Conservation (phyloP, 2,329 filamentous ascomycete genomes). For the Ophiostoma tasmaniense region DNA sequence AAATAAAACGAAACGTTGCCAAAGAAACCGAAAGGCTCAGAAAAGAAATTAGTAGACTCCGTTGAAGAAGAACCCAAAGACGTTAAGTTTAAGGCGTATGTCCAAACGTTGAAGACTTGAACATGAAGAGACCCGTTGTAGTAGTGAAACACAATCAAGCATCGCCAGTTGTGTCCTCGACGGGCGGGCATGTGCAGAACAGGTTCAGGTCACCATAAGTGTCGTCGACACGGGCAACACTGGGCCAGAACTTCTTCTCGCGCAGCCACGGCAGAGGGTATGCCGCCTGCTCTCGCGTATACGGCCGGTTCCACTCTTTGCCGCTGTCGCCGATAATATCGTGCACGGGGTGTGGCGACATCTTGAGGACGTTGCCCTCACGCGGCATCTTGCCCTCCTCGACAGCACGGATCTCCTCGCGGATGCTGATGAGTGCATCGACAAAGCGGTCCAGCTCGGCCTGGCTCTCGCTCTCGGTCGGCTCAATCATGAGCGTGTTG, state of each 20-base stretch:
- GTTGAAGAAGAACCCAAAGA: slow-evolving; percentile 1
- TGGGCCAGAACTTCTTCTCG: slow-evolving; percentile 98
- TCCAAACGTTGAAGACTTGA: not conserved
- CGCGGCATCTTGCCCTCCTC: slow-evolving; percentile 70
- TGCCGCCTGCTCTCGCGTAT: slow-evolving; percentile 72
- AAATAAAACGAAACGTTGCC: slow-evolving; percentile 4
- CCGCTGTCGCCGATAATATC: slow-evolving; percentile 57
- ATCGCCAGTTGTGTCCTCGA: slow-evolving; percentile 51
- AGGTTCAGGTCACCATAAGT: slow-evolving; percentile 85
- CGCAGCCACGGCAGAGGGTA: slow-evolving; percentile 75
- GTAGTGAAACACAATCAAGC: not conserved
- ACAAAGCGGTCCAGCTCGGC: slow-evolving; percentile 90
- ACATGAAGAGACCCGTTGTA: not conserved
- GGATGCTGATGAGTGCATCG: slow-evolving; percentile 78
- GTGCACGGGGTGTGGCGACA: slow-evolving; percentile 74
- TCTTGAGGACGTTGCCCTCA: slow-evolving; percentile 78
- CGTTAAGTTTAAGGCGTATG: slow-evolving; percentile 12
- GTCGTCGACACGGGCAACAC: slow-evolving; percentile 78
- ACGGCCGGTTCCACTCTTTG: slow-evolving; percentile 69
- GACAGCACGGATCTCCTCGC: slow-evolving; percentile 72
- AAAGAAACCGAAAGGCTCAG: not conserved
- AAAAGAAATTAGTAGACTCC: not conserved
- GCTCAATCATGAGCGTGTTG: slow-evolving; percentile 96
- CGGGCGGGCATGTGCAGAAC: slow-evolving; percentile 88
- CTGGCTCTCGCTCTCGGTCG: slow-evolving; percentile 87